Conservation (phyloP, 208 protist species). For the Crithidia bombi region DNA sequence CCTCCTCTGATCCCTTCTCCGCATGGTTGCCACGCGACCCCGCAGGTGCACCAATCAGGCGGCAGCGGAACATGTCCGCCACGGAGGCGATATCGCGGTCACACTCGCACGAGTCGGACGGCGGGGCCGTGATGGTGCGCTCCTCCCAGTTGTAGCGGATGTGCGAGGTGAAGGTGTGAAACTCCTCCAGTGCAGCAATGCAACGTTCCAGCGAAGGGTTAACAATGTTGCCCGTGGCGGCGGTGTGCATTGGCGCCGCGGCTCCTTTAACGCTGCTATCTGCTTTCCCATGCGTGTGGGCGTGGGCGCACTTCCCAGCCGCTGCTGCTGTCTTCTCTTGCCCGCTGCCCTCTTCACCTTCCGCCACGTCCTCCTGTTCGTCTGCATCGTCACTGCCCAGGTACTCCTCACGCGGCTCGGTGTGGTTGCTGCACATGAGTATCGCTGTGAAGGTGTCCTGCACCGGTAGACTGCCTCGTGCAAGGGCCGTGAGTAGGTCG, state of each 20-base stretch:
- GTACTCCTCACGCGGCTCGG: constrained; percentile 35
- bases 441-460: constrained; percentile 66
- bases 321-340: not conserved
- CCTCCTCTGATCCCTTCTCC: not conserved
- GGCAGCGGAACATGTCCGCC: constrained; percentile 53
- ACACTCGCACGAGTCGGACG: constrained; percentile 52
- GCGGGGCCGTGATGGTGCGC: constrained; percentile 38
- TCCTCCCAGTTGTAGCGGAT: constrained; percentile 75
- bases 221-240: constrained; percentile 40
- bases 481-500: constrained; percentile 59
- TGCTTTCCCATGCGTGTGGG: constrained; percentile 1
- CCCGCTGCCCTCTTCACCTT: not conserved
- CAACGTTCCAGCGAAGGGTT: constrained; percentile 61
- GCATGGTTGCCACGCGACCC: not conserved
- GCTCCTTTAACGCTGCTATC: constrained; percentile 7
- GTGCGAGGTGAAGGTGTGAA: constrained; percentile 52
- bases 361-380: constrained; percentile 11
- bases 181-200: constrained; percentile 46
- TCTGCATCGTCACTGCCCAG: not conserved
- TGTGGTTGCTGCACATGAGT: constrained; percentile 43
- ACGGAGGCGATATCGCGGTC: constrained; percentile 65
- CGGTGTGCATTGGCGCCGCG: constrained; percentile 8
- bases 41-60: constrained; percentile 1
- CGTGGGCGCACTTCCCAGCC: not conserved
- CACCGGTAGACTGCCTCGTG: constrained; percentile 50